phyloP scores from a whole-genome alignment of 768 basidiomycete genomes.

The Serendipita sp. region DNA sequence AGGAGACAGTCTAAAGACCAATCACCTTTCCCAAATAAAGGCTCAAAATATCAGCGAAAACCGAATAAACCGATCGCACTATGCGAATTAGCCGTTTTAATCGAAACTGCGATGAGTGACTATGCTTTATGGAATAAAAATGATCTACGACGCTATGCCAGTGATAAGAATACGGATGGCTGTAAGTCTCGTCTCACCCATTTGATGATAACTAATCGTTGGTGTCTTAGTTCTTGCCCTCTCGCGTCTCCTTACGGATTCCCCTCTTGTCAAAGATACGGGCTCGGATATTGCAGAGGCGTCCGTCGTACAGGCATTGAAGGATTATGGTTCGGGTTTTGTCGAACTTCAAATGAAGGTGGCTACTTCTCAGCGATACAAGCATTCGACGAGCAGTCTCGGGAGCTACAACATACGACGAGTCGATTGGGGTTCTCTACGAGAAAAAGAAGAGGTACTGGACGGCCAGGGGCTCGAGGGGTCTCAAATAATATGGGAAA shows the following conservation, averaged over 20 bases:
- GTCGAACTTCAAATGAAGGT: conserved; percentile 51
- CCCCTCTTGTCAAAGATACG: conserved; percentile 17
- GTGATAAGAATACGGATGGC: conserved; percentile 30
- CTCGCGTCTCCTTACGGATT: conserved; percentile 30
- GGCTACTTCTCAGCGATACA: conserved; percentile 24
- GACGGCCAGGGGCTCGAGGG: conserved; percentile 10
- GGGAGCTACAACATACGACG: conserved; percentile 54
- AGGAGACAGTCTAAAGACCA: not conserved
- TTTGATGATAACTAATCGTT: not conserved
- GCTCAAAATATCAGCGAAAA: not conserved
- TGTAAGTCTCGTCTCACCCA: conserved; percentile 27
- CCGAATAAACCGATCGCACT: not conserved
- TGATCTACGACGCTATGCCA: conserved; percentile 29
- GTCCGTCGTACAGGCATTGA: conserved; percentile 40
- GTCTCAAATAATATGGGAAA: conserved; percentile 16
- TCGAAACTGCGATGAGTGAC: conserved; percentile 50
- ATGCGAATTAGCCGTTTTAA: conserved; percentile 33
- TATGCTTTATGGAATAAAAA: conserved; percentile 49
- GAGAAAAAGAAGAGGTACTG: not conserved
- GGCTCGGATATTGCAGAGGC: conserved; percentile 25
- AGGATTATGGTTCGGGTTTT: conserved; percentile 26
- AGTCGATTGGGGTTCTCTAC: conserved; percentile 23
- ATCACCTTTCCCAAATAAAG: not conserved
- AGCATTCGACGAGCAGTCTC: conserved; percentile 15
- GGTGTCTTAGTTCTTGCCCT: conserved; percentile 38